Percentiles rank a stretch among this genome's conserved stretches.
Conservation (phyloP, 257 asterid genomes). For the Solanum verrucosum region DNA sequence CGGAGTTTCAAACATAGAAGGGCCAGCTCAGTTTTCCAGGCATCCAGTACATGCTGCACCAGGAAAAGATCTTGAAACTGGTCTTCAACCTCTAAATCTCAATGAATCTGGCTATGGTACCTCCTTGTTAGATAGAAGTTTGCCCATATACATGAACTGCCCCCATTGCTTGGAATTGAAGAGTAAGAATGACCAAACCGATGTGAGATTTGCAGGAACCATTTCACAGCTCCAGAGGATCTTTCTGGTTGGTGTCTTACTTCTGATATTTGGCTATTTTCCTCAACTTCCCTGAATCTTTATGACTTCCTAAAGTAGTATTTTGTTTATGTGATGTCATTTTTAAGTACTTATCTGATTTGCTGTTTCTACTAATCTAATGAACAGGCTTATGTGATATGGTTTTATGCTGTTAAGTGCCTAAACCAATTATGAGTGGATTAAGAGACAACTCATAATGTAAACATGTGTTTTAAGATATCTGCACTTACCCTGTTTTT, state of each 20-base stretch:
- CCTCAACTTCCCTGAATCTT: not conserved
- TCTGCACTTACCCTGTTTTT: not conserved
- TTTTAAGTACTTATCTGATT: not conserved
- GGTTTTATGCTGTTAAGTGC: not conserved
- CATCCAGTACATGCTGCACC: conserved; percentile 19
- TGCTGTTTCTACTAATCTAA: not conserved
- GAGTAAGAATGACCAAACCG: conserved; percentile 29
- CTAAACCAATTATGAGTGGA: not conserved
- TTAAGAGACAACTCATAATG: not conserved
- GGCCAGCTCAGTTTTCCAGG: conserved; percentile 32
- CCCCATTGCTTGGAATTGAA: conserved; percentile 63
- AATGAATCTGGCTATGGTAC: conserved; percentile 42
- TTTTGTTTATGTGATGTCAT: not conserved
- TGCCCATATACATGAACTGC: conserved; percentile 88
- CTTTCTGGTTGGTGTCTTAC: conserved; percentile 50
- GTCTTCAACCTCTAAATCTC: conserved; percentile 28
- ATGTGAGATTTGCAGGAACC: conserved; percentile 59
- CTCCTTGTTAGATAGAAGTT: conserved; percentile 50
- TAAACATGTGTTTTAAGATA: not conserved
- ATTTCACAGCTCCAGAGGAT: conserved; percentile 94
- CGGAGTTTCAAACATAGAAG: conserved; percentile 24
- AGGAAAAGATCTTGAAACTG: conserved; percentile 32
- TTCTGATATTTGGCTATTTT: conserved; percentile 7
- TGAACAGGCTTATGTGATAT: not conserved
- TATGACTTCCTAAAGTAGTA: not conserved